Evolutionary conservation across 2,329 filamentous ascomycete species (phyloP).

Genomic region (Neonectria faginata): DNA sequence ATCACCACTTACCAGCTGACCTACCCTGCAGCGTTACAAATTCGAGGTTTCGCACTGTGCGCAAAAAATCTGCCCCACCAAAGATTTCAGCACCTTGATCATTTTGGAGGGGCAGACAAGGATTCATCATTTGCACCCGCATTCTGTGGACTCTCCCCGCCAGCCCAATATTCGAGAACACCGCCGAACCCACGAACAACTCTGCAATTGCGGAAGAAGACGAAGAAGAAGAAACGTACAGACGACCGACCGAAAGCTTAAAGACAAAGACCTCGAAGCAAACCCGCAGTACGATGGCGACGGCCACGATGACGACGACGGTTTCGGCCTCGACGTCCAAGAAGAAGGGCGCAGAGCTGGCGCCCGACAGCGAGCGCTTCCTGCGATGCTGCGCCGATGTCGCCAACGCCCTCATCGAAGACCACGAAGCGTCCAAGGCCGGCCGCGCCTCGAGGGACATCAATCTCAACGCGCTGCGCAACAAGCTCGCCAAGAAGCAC

Average conservation of each 20-base stretch:
- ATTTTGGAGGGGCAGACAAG: slow-evolving; percentile 44
- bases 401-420: slow-evolving; percentile 91
- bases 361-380: slow-evolving; percentile 94
- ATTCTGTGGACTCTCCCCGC: slow-evolving; percentile 11
- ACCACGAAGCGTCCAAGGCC: slow-evolving; percentile 86
- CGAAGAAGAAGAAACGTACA: background rate
- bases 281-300: slow-evolving; percentile 51
- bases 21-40: slow-evolving; percentile 33
- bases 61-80: slow-evolving; percentile 38
- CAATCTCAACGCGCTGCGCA: slow-evolving; percentile 89
- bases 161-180: background rate
- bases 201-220: background rate
- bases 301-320: slow-evolving; percentile 74
- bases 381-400: slow-evolving; percentile 96
- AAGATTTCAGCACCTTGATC: slow-evolving; percentile 35
- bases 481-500: slow-evolving; percentile 93
- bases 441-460: slow-evolving; percentile 83
- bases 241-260: background rate
- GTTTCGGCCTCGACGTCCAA: slow-evolving; percentile 70
- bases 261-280: background rate
- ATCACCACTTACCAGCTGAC: background rate
- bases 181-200: background rate
- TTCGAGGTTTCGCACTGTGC: slow-evolving; percentile 36
- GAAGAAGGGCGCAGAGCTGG: slow-evolving; percentile 80
- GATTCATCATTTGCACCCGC: slow-evolving; percentile 29